Conservation (phyloP, 148 eudicot genomes). For the Chenopodium album region DNA sequence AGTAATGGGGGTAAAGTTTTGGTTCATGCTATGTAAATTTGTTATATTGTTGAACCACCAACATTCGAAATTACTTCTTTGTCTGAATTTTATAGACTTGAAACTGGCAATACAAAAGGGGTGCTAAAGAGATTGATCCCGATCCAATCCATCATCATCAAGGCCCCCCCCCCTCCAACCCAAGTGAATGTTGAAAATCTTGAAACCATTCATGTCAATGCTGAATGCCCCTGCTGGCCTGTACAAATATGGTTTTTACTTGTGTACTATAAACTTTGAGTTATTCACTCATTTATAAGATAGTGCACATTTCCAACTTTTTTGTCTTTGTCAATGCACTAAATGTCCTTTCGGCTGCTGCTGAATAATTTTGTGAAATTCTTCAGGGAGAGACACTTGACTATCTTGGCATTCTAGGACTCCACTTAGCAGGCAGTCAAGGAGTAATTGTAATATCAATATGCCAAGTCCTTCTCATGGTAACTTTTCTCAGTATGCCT, state of each 20-base stretch:
- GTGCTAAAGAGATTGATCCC: too few species aligned
- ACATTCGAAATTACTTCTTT: too few species aligned
- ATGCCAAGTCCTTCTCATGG: constrained; percentile 93
- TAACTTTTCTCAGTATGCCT: constrained; percentile 20
- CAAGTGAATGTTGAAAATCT: background rate
- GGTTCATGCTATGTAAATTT: too few species aligned
- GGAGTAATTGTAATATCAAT: constrained; percentile 88
- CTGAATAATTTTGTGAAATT: constrained; percentile 12
- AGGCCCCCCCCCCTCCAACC: too few species aligned
- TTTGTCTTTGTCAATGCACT: background rate
- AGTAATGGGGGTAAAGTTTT: too few species aligned
- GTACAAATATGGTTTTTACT: background rate
- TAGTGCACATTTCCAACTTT: too few species aligned
- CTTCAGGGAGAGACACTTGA: constrained; percentile 90
- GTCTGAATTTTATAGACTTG: too few species aligned
- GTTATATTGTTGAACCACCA: too few species aligned
- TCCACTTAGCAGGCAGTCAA: constrained; percentile 97
- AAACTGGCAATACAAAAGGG: too few species aligned
- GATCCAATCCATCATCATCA: too few species aligned
- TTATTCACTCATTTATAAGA: too few species aligned
- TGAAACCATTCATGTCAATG: background rate
- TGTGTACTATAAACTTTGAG: background rate
- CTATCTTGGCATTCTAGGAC: constrained; percentile 96
- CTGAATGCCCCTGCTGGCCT: background rate
- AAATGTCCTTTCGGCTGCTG: background rate